phyloP scores from a whole-genome alignment of 2,329 filamentous ascomycete genomes.

The Calonectria pteridis region DNA sequence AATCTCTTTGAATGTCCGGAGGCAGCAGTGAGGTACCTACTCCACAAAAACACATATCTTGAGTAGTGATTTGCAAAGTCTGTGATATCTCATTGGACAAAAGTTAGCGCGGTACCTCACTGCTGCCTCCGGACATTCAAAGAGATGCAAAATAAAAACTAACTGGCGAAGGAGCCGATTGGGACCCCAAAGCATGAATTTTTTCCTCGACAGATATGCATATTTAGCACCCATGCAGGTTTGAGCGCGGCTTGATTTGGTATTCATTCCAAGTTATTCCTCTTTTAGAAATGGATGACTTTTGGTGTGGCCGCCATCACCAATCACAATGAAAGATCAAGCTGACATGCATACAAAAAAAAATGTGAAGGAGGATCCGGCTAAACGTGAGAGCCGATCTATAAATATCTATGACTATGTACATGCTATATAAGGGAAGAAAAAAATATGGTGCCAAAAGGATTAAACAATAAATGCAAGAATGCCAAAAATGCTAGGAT shows the following conservation, averaged over 20 bases:
- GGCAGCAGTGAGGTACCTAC: too few relatives aligned
- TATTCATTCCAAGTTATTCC: background rate
- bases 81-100: too few relatives aligned
- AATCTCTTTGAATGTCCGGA: too few relatives aligned
- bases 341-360: constrained; percentile 3
- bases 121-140: too few relatives aligned
- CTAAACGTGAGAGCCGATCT: background rate
- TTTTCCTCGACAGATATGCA: background rate
- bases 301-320: background rate
- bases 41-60: too few relatives aligned
- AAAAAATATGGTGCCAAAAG: background rate
- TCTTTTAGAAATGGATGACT: background rate
- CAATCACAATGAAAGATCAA: background rate
- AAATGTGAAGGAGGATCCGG: background rate
- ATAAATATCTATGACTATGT: constrained; percentile 22
- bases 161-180: background rate
- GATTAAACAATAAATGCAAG: background rate
- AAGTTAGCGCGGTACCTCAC: too few relatives aligned
- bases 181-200: background rate
- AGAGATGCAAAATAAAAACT: too few relatives aligned
- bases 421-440: background rate
- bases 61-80: too few relatives aligned
- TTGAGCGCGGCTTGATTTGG: background rate
- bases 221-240: background rate
- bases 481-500: background rate